phyloP scores from a whole-genome alignment of 768 basidiomycete species.

The Paxillus ammoniavirescens region DNA sequence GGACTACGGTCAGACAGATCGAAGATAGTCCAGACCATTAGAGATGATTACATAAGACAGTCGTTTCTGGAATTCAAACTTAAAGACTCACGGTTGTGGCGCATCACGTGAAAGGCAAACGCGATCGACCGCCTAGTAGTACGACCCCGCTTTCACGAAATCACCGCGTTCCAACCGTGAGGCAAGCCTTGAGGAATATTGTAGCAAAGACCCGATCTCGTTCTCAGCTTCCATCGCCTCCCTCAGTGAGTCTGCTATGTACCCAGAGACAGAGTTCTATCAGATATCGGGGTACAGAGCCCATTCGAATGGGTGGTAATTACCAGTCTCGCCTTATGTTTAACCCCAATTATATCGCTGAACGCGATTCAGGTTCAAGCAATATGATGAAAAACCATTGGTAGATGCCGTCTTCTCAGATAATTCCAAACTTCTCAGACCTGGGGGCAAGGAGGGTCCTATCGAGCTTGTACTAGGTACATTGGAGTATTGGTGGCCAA shows the following conservation, averaged over 20 bases:
- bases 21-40: too few relatives aligned
- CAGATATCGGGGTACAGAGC: conserved; percentile 27
- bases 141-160: too few relatives aligned
- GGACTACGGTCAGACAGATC: too few relatives aligned
- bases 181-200: too few relatives aligned
- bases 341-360: neutral
- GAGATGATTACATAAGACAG: too few relatives aligned
- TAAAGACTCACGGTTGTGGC: too few relatives aligned
- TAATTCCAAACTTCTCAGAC: conserved; percentile 30
- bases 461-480: conserved; percentile 47
- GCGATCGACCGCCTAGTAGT: too few relatives aligned
- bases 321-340: neutral
- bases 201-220: too few relatives aligned
- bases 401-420: conserved; percentile 27
- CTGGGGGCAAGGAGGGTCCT: conserved; percentile 21
- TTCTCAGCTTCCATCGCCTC: too few relatives aligned
- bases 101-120: too few relatives aligned
- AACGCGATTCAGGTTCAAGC: conserved; percentile 22
- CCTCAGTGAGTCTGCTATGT: conserved; percentile 2
- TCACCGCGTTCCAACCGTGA: neutral
- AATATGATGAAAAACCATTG: conserved; percentile 36
- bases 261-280: conserved; percentile 21
- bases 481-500: neutral
- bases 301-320: conserved; percentile 29
- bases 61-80: too few relatives aligned